A percentile compares a stretch with the other conserved stretches of the same genome.
Conservation (phyloP, 345 rosid genomes). For the Gossypium turneri region DNA sequence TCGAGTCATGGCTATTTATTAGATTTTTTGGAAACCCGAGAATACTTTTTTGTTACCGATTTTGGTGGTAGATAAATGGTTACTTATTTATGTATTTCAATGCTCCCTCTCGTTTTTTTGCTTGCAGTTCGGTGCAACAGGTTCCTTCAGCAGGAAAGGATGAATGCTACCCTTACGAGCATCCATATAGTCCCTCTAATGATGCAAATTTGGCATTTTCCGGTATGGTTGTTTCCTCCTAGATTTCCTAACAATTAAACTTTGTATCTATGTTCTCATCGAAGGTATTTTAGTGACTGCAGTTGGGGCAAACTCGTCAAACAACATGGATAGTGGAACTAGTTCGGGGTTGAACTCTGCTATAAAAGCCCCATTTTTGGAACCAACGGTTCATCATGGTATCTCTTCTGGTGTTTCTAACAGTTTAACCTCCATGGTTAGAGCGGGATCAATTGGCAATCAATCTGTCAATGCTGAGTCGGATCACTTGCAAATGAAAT, state of each 20-base stretch:
- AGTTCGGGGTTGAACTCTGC: conserved; percentile 30
- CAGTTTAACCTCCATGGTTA: conserved; percentile 38
- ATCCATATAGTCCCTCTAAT: conserved; percentile 33
- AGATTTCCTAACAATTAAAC: conserved; percentile 11
- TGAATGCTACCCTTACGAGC: conserved; percentile 18
- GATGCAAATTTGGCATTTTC: conserved; percentile 29
- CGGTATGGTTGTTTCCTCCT: conserved; percentile 29
- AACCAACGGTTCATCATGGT: conserved; percentile 33
- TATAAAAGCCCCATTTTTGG: conserved; percentile 24
- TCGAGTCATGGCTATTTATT: not conserved
- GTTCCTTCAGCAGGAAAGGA: not conserved
- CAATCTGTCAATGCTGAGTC: conserved; percentile 27
- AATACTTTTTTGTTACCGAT: not conserved
- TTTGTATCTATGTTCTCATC: conserved; percentile 15
- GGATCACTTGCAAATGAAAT: conserved; percentile 28
- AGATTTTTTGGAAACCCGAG: no score
- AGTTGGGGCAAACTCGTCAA: conserved; percentile 23
- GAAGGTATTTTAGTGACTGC: conserved; percentile 25
- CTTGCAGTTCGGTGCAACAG: not conserved
- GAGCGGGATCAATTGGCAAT: conserved; percentile 32
- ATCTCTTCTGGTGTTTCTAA: conserved; percentile 46
- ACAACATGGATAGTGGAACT: conserved; percentile 28
- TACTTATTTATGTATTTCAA: not conserved
- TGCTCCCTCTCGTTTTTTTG: not conserved
- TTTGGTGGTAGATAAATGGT: conserved; percentile 5